Percentiles rank a stretch among this genome's conserved stretches.
These are phyloP conservation scores for Solanum peruvianum DNA, from an alignment of 257 asterid species.

Conservation along the genomic window DNA sequence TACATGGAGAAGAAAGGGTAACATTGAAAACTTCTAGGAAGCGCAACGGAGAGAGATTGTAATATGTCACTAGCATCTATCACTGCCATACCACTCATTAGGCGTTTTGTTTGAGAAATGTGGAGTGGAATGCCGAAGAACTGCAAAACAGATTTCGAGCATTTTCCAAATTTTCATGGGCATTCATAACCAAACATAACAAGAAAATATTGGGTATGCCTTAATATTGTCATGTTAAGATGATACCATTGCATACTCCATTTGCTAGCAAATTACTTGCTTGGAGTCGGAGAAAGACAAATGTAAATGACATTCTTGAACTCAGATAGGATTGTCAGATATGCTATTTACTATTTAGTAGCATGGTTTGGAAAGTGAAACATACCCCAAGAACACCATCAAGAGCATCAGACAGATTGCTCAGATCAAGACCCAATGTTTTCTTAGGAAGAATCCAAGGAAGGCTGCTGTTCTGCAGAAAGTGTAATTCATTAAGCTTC, in stretches of 20 bases:
- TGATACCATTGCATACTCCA: background rate
- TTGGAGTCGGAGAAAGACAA: background rate
- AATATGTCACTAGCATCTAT: no score
- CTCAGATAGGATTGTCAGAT: background rate
- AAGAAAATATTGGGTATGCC: background rate
- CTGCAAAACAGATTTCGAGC: background rate
- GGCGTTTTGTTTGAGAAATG: background rate
- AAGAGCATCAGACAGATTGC: constrained; percentile 30
- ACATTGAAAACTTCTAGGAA: no score
- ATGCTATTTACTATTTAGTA: background rate
- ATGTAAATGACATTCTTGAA: background rate
- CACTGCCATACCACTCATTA: background rate
- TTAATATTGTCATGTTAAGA: background rate
- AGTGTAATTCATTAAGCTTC: constrained; percentile 7
- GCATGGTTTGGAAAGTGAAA: background rate
- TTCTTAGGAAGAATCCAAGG: constrained; percentile 81
- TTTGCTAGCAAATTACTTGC: background rate
- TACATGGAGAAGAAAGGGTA: no score
- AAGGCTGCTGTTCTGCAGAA: constrained; percentile 77
- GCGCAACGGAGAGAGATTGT: no score
- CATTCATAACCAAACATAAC: background rate
- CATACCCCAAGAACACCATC: constrained; percentile 24
- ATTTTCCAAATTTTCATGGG: background rate
- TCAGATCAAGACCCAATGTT: constrained; percentile 27
- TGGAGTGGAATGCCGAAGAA: background rate